Conservation (phyloP, 2,329 filamentous ascomycete genomes). For the Colletotrichum gigasporum region DNA sequence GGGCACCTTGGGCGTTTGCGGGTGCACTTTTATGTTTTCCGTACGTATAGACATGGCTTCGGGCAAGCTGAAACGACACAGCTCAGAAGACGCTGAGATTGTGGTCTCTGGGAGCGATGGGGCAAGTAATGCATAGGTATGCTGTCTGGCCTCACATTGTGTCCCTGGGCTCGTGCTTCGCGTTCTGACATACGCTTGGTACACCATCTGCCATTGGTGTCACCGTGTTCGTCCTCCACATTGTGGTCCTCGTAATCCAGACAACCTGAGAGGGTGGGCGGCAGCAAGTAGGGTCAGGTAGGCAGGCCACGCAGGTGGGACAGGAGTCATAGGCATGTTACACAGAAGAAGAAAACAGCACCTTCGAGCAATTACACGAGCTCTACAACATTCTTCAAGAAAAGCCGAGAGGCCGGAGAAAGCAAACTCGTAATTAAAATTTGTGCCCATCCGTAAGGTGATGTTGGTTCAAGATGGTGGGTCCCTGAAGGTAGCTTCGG, state of each 20-base stretch:
- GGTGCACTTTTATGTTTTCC: slow-evolving; percentile 21
- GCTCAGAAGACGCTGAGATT: neutral
- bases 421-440: neutral
- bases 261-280: too few species aligned
- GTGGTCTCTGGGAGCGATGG: neutral
- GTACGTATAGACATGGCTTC: slow-evolving; percentile 27
- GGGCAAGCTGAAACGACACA: neutral
- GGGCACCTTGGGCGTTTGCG: slow-evolving; percentile 28
- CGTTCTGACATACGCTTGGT: neutral
- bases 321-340: too few species aligned
- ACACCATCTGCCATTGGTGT: neutral
- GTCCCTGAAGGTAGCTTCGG: neutral
- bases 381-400: too few species aligned
- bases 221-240: too few species aligned
- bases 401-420: neutral
- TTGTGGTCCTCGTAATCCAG: too few species aligned
- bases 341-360: too few species aligned
- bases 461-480: slow-evolving; percentile 7
- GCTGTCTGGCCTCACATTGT: neutral
- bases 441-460: neutral
- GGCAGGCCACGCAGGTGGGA: too few species aligned
- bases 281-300: too few species aligned
- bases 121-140: slow-evolving; percentile 22
- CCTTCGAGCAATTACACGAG: too few species aligned
- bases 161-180: neutral